Percentiles rank a stretch among this genome's conserved stretches.
Conservation (phyloP, 345 rosid species). For the Heritiera fomes region DNA sequence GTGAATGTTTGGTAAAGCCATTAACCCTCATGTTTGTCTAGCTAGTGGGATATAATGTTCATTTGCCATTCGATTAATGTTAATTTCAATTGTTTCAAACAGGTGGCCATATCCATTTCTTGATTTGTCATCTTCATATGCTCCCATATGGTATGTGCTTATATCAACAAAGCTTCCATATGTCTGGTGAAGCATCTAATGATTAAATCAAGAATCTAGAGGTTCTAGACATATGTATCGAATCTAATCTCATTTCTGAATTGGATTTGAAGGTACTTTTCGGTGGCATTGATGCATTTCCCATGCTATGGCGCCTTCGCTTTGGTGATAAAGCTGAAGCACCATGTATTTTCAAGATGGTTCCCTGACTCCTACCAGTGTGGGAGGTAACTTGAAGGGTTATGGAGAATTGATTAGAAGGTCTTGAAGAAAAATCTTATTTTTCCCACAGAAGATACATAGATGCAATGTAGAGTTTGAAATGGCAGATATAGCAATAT, state of each 20-base stretch:
- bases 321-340: slow-evolving; percentile 71
- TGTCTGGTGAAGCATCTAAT: neutral
- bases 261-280: slow-evolving; percentile 64
- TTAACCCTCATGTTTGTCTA: neutral
- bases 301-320: slow-evolving; percentile 80
- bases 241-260: neutral
- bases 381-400: slow-evolving; percentile 30
- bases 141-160: slow-evolving; percentile 75
- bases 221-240: neutral
- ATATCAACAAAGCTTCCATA: neutral
- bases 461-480: neutral
- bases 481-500: neutral
- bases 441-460: slow-evolving; percentile 13
- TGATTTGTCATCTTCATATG: slow-evolving; percentile 79
- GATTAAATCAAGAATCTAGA: neutral
- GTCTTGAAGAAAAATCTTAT: neutral
- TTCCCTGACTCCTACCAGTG: slow-evolving; percentile 67
- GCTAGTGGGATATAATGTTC: neutral
- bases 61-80: neutral
- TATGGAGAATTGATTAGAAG: neutral
- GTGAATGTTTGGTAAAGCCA: slow-evolving; percentile 59
- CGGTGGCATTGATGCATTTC: slow-evolving; percentile 82
- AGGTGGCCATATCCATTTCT: slow-evolving; percentile 99
- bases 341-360: slow-evolving; percentile 57
- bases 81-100: slow-evolving; percentile 24